These are phyloP conservation scores for Penicillium olsonii DNA, from an alignment of 2,329 filamentous ascomycete genomes.

Conservation along the genomic window DNA sequence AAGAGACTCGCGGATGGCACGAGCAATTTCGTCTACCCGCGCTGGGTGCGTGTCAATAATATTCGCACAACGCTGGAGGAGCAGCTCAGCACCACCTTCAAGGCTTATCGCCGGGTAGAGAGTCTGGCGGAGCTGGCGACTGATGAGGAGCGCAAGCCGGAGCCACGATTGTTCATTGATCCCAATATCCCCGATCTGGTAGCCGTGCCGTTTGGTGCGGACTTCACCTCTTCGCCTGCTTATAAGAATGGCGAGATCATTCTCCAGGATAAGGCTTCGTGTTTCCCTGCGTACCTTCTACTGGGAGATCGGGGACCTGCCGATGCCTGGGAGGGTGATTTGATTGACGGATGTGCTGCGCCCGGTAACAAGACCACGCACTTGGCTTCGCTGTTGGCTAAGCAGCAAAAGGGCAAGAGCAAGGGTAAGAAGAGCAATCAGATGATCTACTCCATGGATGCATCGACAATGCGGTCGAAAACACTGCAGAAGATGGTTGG, in stretches of 20 bases:
- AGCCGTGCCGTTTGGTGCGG: slow-evolving; percentile 70
- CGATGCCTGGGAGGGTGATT: slow-evolving; percentile 59
- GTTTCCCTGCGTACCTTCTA: slow-evolving; percentile 89
- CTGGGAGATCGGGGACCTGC: slow-evolving; percentile 50
- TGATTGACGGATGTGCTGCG: slow-evolving; percentile 91
- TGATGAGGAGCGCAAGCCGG: slow-evolving; percentile 27
- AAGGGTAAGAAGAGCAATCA: slow-evolving; percentile 27
- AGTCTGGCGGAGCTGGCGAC: slow-evolving; percentile 60
- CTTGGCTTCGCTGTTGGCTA: slow-evolving; percentile 70
- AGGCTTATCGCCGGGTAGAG: slow-evolving; percentile 59
- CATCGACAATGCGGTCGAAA: slow-evolving; percentile 59
- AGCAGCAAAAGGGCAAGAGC: slow-evolving; percentile 25
- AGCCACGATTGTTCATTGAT: slow-evolving; percentile 66
- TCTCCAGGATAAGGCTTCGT: slow-evolving; percentile 94
- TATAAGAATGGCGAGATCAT: slow-evolving; percentile 80
- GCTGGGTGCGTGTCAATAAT: slow-evolving; percentile 88
- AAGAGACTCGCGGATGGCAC: slow-evolving; percentile 47
- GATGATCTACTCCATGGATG: slow-evolving; percentile 55
- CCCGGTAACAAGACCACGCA: slow-evolving; percentile 98
- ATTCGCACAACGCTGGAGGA: slow-evolving; percentile 69
- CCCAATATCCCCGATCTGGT: slow-evolving; percentile 79
- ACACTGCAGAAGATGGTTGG: slow-evolving; percentile 84
- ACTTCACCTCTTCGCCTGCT: slow-evolving; percentile 71
- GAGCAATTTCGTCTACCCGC: slow-evolving; percentile 60
- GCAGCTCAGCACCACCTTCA: slow-evolving; percentile 75